These are phyloP conservation scores for Syzygium oleosum DNA, from an alignment of 345 rosid genomes.

Conservation along the genomic window DNA sequence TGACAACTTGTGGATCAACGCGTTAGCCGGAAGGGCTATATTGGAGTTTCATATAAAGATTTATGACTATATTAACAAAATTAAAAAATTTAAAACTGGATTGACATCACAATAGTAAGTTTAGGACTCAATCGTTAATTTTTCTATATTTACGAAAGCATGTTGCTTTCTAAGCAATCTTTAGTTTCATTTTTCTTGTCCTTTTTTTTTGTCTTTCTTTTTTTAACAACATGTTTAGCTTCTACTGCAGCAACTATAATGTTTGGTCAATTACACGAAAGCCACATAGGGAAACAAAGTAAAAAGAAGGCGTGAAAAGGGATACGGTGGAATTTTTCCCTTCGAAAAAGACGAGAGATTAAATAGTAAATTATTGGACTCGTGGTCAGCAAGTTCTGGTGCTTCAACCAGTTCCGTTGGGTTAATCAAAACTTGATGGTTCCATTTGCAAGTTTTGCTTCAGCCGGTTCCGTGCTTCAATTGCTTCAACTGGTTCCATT, in stretches of 20 bases:
- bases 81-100: no score
- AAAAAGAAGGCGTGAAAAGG: background rate
- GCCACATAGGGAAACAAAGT: background rate
- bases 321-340: background rate
- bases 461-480: no score
- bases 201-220: background rate
- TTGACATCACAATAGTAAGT: background rate
- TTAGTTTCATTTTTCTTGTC: background rate
- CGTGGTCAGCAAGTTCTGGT: background rate
- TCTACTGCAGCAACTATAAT: background rate
- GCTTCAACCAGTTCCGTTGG: background rate
- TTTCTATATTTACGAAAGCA: background rate
- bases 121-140: background rate
- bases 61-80: background rate
- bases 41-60: no score
- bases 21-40: no score
- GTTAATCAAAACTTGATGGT: background rate
- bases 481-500: no score
- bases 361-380: background rate
- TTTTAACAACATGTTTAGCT: background rate
- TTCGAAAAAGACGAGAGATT: background rate
- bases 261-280: background rate
- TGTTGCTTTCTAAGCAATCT: background rate
- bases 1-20: background rate
- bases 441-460: background rate